Base-by-base conservation (phyloP, 768 basidiomycete genomes). In the Pleurotus ostreatus region DNA sequence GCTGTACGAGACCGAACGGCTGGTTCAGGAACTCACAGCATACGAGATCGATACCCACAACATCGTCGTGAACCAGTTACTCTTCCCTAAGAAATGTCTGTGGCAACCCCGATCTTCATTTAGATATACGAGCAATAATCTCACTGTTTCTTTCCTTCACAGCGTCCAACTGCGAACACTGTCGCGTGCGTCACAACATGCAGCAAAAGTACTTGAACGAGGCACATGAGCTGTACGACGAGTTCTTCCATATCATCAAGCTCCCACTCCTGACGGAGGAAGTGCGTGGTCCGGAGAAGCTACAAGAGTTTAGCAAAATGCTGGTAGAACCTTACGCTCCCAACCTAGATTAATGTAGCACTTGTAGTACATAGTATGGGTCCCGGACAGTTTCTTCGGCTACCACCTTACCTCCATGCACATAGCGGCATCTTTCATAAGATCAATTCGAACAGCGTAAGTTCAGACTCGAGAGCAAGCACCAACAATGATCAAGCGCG, bases 21-120 rank as follows among this genome's bases (percentile, higher is more conserved):
- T 99, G 22, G 92, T 99, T 26, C 97, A 99, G 71, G 95, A 98
- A 69, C 76, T 97, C 45, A 92, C 90, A n/a, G 77, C 84, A 45
- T 93, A 93, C 67, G 93, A 94, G 68, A 98, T 98, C 68, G 95
- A 98, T 70, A 97, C 94, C 48, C 97, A 99, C 71, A 95, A 96
- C 69, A 98, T 99, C 65, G 93, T 98, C 55, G 94, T 98, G 55
- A 99, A 99, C 67, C 97, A 99, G 71, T 76, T 99, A 4, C 74
- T 99, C 37, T 98, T 93, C 79, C 96, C 97, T 13, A 93, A 89
- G 77, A 77, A 85, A 66, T 82, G 94, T 94, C 66, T 58, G 88
- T 74, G 30, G 49, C 26, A 15, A 2, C 25, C 23, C 57, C 13
- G 53, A 38, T 34, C 56, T 34, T 34, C 30, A 9, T 34, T 34